Evolutionary conservation across 306 rosid species (phyloP).

Genomic region (Potentilla sterilis): DNA sequence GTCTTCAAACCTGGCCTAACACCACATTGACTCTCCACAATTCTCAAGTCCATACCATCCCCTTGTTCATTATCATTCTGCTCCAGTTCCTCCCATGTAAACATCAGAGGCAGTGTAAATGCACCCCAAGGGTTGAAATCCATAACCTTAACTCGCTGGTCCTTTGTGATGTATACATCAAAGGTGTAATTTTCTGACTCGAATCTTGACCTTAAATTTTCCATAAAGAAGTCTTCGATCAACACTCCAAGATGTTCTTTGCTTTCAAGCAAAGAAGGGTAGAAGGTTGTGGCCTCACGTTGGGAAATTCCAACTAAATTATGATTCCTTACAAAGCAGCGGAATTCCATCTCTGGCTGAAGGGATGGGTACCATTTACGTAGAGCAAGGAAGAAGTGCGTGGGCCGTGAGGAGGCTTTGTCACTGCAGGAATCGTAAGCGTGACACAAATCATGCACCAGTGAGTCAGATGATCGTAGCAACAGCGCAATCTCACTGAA

Average conservation of each 20-base stretch:
- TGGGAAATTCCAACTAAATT: slow-evolving; percentile 65
- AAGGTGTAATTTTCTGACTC: slow-evolving; percentile 64
- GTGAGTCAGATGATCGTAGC: slow-evolving; percentile 69
- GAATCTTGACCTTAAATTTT: slow-evolving; percentile 37
- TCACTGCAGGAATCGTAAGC: slow-evolving; percentile 73
- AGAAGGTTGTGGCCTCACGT: slow-evolving; percentile 72
- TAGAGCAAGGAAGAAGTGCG: slow-evolving; percentile 60
- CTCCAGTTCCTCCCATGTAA: slow-evolving; percentile 72
- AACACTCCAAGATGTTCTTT: slow-evolving; percentile 30
- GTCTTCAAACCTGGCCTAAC: slow-evolving; percentile 83
- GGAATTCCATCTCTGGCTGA: slow-evolving; percentile 74
- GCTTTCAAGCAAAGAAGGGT: slow-evolving; percentile 52
- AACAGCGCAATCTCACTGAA: slow-evolving; percentile 73
- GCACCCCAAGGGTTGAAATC: slow-evolving; percentile 89
- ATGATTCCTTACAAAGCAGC: slow-evolving; percentile 52
- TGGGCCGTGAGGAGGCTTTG: slow-evolving; percentile 51
- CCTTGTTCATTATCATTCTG: slow-evolving; percentile 25
- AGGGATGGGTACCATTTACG: slow-evolving; percentile 73
- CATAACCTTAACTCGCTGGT: slow-evolving; percentile 55
- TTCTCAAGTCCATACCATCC: slow-evolving; percentile 48
- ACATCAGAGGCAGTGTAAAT: slow-evolving; percentile 65
- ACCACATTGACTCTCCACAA: slow-evolving; percentile 63
- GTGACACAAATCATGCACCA: slow-evolving; percentile 74
- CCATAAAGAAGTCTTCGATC: slow-evolving; percentile 44
- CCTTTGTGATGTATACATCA: slow-evolving; percentile 57